Evolutionary conservation across 495 filamentous ascomycete genomes (phyloP).

Genomic region (Neurospora hispaniola): DNA sequence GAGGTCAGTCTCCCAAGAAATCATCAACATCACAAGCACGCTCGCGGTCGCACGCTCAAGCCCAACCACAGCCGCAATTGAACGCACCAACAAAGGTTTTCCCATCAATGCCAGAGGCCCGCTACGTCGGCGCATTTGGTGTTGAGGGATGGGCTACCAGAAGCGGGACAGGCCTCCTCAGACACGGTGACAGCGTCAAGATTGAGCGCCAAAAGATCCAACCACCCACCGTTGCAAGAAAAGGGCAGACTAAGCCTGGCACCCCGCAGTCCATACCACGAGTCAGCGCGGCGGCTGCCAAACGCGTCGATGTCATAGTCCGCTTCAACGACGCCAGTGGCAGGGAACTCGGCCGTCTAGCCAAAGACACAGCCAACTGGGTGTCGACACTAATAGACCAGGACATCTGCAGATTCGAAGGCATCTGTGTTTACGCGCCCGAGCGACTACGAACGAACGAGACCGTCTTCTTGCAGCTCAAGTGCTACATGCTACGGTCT

Average conservation of each 20-base stretch:
- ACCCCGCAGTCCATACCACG: constrained; percentile 18
- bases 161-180: constrained; percentile 62
- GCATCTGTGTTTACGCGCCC: constrained; percentile 78
- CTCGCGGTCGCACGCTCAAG: not conserved
- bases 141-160: constrained; percentile 87
- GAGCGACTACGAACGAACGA: constrained; percentile 82
- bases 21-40: constrained; percentile 2
- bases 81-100: not conserved
- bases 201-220: constrained; percentile 81
- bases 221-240: constrained; percentile 40
- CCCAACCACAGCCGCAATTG: not conserved
- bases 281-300: constrained; percentile 38
- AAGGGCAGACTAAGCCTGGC: constrained; percentile 33
- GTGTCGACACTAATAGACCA: constrained; percentile 90
- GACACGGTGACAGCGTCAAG: constrained; percentile 64
- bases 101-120: constrained; percentile 42
- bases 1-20: not conserved
- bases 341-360: constrained; percentile 79
- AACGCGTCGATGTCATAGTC: constrained; percentile 72
- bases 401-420: constrained; percentile 79
- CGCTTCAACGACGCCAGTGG: constrained; percentile 76
- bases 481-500: constrained; percentile 61
- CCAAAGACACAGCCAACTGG: constrained; percentile 86
- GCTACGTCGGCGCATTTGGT: constrained; percentile 89
- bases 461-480: constrained; percentile 79